Conservation (phyloP, 768 basidiomycete species). For the Mycena latifolia region DNA sequence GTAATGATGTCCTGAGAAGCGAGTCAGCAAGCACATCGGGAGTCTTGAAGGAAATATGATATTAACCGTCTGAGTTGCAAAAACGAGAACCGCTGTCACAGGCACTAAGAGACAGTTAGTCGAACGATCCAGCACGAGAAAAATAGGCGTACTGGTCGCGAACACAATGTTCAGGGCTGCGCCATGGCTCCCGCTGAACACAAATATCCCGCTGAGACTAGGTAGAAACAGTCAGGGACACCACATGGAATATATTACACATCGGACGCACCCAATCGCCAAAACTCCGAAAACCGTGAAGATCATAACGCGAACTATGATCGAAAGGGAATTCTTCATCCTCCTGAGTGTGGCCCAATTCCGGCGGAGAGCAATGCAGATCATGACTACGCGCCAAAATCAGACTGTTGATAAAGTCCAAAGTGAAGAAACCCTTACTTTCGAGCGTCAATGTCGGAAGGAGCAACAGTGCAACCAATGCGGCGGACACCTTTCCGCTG, state of each 20-base stretch:
- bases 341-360: conserved; percentile 39
- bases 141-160: conserved; percentile 30
- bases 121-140: not conserved
- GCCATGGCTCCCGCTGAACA: conserved; percentile 38
- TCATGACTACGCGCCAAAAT: conserved; percentile 28
- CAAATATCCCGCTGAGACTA: conserved; percentile 41
- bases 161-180: conserved; percentile 40
- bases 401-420: not conserved
- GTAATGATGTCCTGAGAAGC: conserved; percentile 18
- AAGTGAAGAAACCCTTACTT: conserved; percentile 16
- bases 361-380: conserved; percentile 37
- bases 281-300: conserved; percentile 40
- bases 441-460: conserved; percentile 38
- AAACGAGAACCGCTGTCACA: conserved; percentile 39
- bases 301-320: conserved; percentile 39
- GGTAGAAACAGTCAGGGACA: not conserved
- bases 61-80: conserved; percentile 39
- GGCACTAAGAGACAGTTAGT: conserved; percentile 30
- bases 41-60: not conserved
- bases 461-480: conserved; percentile 32
- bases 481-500: conserved; percentile 38
- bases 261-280: conserved; percentile 37
- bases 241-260: no score
- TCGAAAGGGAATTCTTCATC: conserved; percentile 34
- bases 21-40: not conserved